Base-by-base conservation (phyloP, 352 stramenopile species). In the Globisporangium acanthophoron region DNA sequence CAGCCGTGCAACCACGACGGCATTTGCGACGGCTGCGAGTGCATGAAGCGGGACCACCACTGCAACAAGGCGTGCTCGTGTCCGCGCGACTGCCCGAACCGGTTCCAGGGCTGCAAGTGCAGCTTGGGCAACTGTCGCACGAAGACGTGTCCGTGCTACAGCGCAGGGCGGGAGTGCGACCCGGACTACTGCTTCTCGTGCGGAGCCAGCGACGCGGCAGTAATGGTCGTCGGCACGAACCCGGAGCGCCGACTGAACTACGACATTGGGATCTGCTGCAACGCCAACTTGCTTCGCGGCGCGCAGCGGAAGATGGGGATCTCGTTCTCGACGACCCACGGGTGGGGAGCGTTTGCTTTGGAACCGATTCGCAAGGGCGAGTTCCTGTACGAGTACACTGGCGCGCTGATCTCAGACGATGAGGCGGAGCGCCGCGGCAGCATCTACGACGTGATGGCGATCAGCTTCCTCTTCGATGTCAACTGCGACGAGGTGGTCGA, bases 381-480 rank as follows among this genome's bases (percentile, higher is more conserved):
- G 21, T 89, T 90, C 53, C 68, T 92, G 7, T 73, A 84, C 52
- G 82, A 92, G 54, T 92, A 92, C 65, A 84, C 73, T 3, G 82
- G 82, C 20, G 70, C 70, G n/a, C 48, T 90, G 4, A 85, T 92
- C 47, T 78, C 74, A 15, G 73, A 92, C 40, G 74, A 87, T n/a
- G 83, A 93, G 37, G 83, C 83, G 6, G 83, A 93, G 57, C 77
- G 83, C 11, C 81, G 83, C 52, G 91, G 90, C 4, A 76, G 67
- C 11, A 77, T 97, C n/a, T 96, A 97, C 60, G 71, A 90, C 43
- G 78, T 83, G 29, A 73, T 87, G 54, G 49, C 45, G 5, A 59
- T 89, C 29, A 90, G 78, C 39, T 98, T 95, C 59, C 62, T 98
- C 1, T 99, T 98, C 70, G 90, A 98, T 56, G 61, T 98, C 12